These are phyloP conservation scores for Solanum okadae DNA, from an alignment of 257 asterid genomes.

Conservation along the genomic window DNA sequence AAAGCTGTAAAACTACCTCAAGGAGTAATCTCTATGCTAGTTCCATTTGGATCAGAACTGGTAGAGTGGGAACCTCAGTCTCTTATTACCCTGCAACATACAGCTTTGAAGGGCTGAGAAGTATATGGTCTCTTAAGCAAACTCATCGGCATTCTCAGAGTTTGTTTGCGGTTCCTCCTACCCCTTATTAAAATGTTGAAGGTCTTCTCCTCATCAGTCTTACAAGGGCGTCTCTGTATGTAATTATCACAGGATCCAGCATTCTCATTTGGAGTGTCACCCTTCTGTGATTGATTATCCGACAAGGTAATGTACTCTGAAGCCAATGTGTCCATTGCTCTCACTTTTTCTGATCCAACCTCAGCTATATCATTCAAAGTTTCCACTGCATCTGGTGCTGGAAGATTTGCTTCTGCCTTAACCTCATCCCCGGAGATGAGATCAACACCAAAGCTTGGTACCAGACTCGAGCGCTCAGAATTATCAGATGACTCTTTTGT, in stretches of 20 bases:
- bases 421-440: slow-evolving; percentile 45
- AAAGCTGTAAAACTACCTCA: slow-evolving; percentile 15
- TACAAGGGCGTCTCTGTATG: slow-evolving; percentile 26
- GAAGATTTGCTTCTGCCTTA: slow-evolving; percentile 47
- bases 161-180: slow-evolving; percentile 76
- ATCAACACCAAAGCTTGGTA: slow-evolving; percentile 43
- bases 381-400: slow-evolving; percentile 48
- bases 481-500: slow-evolving; percentile 28
- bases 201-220: slow-evolving; percentile 55
- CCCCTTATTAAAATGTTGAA: slow-evolving; percentile 72
- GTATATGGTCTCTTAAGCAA: slow-evolving; percentile 73
- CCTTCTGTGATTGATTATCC: slow-evolving; percentile 20
- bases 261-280: slow-evolving; percentile 31
- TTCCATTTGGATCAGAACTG: slow-evolving; percentile 36
- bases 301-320: slow-evolving; percentile 31
- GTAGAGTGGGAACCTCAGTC: slow-evolving; percentile 51
- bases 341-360: slow-evolving; percentile 25
- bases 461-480: slow-evolving; percentile 37
- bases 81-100: slow-evolving; percentile 77
- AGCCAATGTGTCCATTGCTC: slow-evolving; percentile 9
- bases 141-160: slow-evolving; percentile 82
- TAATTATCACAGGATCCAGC: slow-evolving; percentile 12
- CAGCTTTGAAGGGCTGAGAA: slow-evolving; percentile 82
- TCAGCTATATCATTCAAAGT: slow-evolving; percentile 16
- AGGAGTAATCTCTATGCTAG: slow-evolving; percentile 32